These are phyloP conservation scores for Beauveria australis DNA, from an alignment of 2,329 filamentous ascomycete species.

Conservation along the genomic window DNA sequence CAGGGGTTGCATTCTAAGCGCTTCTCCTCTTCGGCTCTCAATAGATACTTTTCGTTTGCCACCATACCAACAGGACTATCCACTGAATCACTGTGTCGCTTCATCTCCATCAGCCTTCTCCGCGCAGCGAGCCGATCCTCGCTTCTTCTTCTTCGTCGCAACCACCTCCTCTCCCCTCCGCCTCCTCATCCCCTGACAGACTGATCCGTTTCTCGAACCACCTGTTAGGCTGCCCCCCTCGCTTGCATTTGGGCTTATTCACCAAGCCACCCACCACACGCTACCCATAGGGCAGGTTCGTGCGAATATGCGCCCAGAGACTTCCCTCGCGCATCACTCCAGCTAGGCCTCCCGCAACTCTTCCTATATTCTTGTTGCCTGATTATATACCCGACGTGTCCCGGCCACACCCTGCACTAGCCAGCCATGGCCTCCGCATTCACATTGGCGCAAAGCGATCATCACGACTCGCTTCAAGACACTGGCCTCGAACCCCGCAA, in stretches of 20 bases:
- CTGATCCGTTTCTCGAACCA: neutral
- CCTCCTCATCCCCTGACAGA: conserved; percentile 2
- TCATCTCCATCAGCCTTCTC: conserved; percentile 3
- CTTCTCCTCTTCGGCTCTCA: neutral
- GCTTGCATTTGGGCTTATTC: conserved; percentile 6
- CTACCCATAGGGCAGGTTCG: neutral
- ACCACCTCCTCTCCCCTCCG: neutral
- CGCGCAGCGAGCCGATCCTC: conserved; percentile 7
- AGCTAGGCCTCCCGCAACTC: neutral
- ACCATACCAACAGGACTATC: neutral
- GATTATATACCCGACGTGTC: conserved; percentile 27
- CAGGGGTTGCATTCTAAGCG: conserved; percentile 6
- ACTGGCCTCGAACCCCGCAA: conserved; percentile 25
- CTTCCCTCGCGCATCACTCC: neutral
- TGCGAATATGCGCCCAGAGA: conserved; percentile 7
- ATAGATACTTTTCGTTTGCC: neutral
- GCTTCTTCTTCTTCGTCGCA: neutral
- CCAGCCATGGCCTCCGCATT: conserved; percentile 37
- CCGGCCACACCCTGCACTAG: conserved; percentile 17
- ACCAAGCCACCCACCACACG: neutral
- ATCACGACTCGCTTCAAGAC: conserved; percentile 27
- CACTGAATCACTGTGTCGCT: neutral
- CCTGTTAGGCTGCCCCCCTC: conserved; percentile 1
- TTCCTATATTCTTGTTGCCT: conserved; percentile 12
- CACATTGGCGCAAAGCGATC: conserved; percentile 31